Evolutionary conservation across 2,329 filamentous ascomycete species (phyloP), one percentile per base, ranked within the genome.

Genomic region (Graphium sp.): DNA sequence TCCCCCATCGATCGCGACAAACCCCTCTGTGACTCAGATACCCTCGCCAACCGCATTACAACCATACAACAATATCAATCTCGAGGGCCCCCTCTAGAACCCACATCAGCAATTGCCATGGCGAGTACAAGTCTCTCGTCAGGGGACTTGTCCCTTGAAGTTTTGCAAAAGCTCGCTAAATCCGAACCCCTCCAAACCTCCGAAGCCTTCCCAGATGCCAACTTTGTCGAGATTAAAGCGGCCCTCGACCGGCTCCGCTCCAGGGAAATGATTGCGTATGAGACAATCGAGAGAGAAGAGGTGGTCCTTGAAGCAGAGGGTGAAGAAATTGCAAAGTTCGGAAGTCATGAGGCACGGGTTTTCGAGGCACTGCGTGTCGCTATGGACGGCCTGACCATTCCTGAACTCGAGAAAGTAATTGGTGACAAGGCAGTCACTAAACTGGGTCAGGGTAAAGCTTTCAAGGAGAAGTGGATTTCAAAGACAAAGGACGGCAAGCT

Each of bases 381-480:
- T 18, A 49, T 84, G 38, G 83, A 87, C 45, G 85, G 84, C 14
- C 62, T 94, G 50, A 78, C 79, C 38, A 77, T 95, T 34, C 58
- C 66, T 38, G 80, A 87, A 39, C 58, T 85, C 32, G 67, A 76
- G 53, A 60, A 58, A 47, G 59, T 58, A 31, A 73, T 87, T 38
- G 77, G 79, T 32, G 72, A 79, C 50, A 80, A 81, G 50, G 73
- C 59, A 26, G 75, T 70, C 24, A 64, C 75, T 28, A 87, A 82
- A 56, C 62, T 94, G 35, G 89, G 89, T n/a, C 79, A 89, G 49
- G 84, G 84, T 42, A 92, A 89, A 58, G 87, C 87, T 19, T 93
- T 95, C 61, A 91, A 70, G 47, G 67, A 74, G 51, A 76, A 74
- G 47, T 79, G 73, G 74, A 76, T 78, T 36, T 48, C 53, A 9